Evolutionary conservation across 2,329 filamentous ascomycete genomes (phyloP).

Genomic region (Hysterium pulicare): DNA sequence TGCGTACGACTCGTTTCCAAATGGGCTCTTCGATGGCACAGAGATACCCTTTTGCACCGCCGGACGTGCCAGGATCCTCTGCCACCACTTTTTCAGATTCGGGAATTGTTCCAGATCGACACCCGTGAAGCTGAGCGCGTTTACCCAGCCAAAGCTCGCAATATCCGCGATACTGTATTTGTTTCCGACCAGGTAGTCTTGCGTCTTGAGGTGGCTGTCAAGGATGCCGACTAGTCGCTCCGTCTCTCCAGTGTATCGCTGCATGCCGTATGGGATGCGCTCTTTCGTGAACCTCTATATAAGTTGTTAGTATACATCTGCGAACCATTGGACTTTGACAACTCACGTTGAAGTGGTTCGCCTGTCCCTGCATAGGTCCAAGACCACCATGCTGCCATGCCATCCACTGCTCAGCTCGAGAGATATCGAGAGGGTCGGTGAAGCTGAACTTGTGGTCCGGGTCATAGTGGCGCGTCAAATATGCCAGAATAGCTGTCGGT

Average conservation of each 20-base stretch:
- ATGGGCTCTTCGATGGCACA: slow-evolving; percentile 33
- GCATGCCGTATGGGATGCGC: slow-evolving; percentile 43
- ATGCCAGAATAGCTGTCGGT: slow-evolving; percentile 39
- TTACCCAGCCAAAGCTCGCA: slow-evolving; percentile 45
- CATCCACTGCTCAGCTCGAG: slow-evolving; percentile 58
- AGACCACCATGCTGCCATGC: slow-evolving; percentile 54
- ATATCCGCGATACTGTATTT: slow-evolving; percentile 49
- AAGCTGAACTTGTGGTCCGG: slow-evolving; percentile 47
- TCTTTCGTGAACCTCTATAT: slow-evolving; percentile 40
- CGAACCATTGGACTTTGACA: not conserved
- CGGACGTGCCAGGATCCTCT: slow-evolving; percentile 39
- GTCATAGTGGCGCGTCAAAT: slow-evolving; percentile 46
- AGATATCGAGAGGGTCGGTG: slow-evolving; percentile 46
- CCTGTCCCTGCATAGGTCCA: slow-evolving; percentile 43
- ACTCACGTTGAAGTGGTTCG: slow-evolving; percentile 37
- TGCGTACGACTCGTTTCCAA: slow-evolving; percentile 43
- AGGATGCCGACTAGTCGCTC: slow-evolving; percentile 47
- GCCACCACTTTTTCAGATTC: slow-evolving; percentile 45
- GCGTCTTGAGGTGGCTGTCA: slow-evolving; percentile 39
- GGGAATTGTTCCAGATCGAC: slow-evolving; percentile 42
- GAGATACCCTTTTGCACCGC: slow-evolving; percentile 40
- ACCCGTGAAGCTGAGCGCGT: slow-evolving; percentile 39
- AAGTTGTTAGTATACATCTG: slow-evolving; percentile 8
- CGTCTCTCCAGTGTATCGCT: slow-evolving; percentile 47
- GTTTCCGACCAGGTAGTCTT: slow-evolving; percentile 44